Percentiles rank a stretch among this genome's conserved stretches.
Evolutionary conservation across 257 asterid genomes (phyloP).

Genomic region (Parsonsia alboflavescens): DNA sequence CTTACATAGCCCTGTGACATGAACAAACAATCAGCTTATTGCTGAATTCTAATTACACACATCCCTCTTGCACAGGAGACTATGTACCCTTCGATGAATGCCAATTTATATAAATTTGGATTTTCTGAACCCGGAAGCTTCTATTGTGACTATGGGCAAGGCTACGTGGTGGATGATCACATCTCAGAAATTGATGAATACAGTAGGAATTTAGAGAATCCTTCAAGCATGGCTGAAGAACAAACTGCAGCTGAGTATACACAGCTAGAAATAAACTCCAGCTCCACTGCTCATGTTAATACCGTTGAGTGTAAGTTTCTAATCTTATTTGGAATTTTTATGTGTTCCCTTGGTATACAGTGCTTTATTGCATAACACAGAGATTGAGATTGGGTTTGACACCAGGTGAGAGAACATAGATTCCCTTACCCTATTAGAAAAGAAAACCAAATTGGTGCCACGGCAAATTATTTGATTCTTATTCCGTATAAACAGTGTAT

Average conservation of each 20-base stretch:
- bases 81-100: slow-evolving; percentile 51
- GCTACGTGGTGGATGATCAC: slow-evolving; percentile 45
- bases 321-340: neutral
- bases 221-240: slow-evolving; percentile 35
- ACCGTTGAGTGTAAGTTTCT: slow-evolving; percentile 61
- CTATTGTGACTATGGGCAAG: slow-evolving; percentile 60
- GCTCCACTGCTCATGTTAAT: slow-evolving; percentile 40
- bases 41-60: neutral
- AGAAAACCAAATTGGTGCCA: neutral
- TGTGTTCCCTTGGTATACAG: neutral
- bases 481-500: neutral
- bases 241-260: slow-evolving; percentile 38
- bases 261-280: slow-evolving; percentile 38
- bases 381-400: no score
- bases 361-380: no score
- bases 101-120: slow-evolving; percentile 59
- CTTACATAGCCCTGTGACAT: neutral
- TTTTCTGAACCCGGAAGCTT: slow-evolving; percentile 70
- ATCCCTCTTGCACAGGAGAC: slow-evolving; percentile 53
- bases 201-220: slow-evolving; percentile 40
- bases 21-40: neutral
- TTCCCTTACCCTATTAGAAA: no score
- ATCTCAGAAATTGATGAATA: slow-evolving; percentile 36
- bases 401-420: no score
- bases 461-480: neutral